A percentile compares a stretch with the other conserved stretches of the same genome.
Evolutionary conservation across 257 asterid genomes (phyloP).

Genomic region (Petrea volubilis): DNA sequence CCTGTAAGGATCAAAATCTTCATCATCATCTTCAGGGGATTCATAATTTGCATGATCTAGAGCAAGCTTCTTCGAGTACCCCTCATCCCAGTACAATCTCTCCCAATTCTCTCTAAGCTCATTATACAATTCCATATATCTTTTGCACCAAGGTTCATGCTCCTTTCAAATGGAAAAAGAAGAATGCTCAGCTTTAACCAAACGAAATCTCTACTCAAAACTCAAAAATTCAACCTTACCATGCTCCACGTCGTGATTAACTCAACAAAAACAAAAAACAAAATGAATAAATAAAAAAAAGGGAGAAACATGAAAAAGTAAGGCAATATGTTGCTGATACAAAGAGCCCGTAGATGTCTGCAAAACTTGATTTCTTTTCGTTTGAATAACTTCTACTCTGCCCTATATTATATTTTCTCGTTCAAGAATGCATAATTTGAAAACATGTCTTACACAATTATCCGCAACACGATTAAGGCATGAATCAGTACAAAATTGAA

Average conservation of each 20-base stretch:
- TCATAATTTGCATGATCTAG: slow-evolving; percentile 91
- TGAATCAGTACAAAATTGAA: background rate
- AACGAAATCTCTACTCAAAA: background rate
- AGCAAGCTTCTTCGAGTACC: slow-evolving; percentile 89
- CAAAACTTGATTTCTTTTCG: background rate
- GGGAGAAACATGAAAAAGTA: background rate
- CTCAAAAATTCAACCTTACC: background rate
- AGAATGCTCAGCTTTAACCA: slow-evolving; percentile 9
- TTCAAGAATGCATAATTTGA: background rate
- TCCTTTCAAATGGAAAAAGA: slow-evolving; percentile 48
- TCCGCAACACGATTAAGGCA: background rate
- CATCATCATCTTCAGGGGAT: slow-evolving; percentile 89
- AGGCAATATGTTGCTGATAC: background rate
- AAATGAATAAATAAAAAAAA: background rate
- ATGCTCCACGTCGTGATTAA: background rate
- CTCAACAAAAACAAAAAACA: background rate
- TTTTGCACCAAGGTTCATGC: slow-evolving; percentile 97
- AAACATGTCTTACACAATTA: background rate
- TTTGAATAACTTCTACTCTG: background rate
- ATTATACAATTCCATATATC: slow-evolving; percentile 88
- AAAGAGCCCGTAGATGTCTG: background rate
- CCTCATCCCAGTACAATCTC: slow-evolving; percentile 97
- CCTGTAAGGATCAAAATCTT: slow-evolving; percentile 89
- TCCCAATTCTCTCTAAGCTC: slow-evolving; percentile 98
- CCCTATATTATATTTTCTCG: background rate